A percentile compares a stretch with the other conserved stretches of the same genome.
Conservation (phyloP, 75 land plant species). For the Cunninghamia lanceolata region DNA sequence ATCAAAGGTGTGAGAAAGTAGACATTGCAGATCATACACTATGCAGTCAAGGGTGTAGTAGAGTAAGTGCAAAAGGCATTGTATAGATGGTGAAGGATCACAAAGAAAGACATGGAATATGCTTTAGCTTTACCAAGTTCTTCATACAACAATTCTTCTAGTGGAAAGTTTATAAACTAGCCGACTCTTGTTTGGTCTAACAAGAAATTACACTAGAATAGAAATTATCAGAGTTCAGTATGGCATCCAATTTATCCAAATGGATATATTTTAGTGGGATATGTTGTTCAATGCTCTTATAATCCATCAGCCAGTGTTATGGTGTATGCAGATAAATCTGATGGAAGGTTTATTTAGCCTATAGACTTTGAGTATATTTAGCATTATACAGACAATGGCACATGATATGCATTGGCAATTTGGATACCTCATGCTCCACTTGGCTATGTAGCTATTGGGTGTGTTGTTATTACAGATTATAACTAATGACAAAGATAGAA, state of each 20-base stretch:
- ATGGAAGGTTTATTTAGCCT: constrained; percentile 26
- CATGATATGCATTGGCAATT: too few relatives aligned
- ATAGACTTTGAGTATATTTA: constrained; percentile 36
- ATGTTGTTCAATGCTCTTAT: constrained; percentile 26
- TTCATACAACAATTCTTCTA: neutral
- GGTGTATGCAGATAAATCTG: constrained; percentile 31
- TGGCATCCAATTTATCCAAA: constrained; percentile 2
- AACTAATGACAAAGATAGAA: too few relatives aligned
- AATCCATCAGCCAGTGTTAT: constrained; percentile 25
- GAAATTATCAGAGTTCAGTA: constrained; percentile 10
- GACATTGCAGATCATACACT: neutral
- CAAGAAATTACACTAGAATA: constrained; percentile 24
- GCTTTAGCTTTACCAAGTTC: constrained; percentile 4
- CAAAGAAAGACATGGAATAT: neutral
- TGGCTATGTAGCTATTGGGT: too few relatives aligned
- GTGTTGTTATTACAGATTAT: too few relatives aligned
- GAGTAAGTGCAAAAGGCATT: too few relatives aligned
- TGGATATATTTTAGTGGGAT: constrained; percentile 32
- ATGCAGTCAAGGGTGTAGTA: neutral
- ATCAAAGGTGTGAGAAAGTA: neutral
- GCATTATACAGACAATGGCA: too few relatives aligned
- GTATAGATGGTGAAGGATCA: too few relatives aligned
- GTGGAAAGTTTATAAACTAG: constrained; percentile 27
- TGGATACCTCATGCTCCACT: too few relatives aligned
- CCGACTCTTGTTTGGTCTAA: constrained; percentile 28